Evolutionary conservation across 2,329 filamentous ascomycete species (phyloP), one percentile per base, ranked within the genome.

Genomic region (Paraphoma sp.): DNA sequence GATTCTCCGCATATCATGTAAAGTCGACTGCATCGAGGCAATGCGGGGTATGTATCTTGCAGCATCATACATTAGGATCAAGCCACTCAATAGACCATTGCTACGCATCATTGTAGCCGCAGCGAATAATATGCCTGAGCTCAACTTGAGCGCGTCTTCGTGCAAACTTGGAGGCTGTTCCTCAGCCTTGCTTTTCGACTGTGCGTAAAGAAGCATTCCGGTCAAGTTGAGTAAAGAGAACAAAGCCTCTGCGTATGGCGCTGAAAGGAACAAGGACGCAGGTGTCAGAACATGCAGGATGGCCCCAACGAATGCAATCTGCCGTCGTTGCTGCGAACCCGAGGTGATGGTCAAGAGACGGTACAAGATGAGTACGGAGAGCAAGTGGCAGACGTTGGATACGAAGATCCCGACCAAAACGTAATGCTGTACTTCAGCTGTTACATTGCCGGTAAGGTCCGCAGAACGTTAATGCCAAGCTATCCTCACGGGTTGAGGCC

Each of bases 201-300:
- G 81, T 1, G 85, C 84, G 72, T 94, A 95, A 46, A 89, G 74
- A 30, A 90, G 82, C 68, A 87, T 88, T 1, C 92, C 95, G 0
- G 83, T 65, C 67, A 97, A 91, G 41, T 90, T 90, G 33, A 97
- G 80, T 18, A 91, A 81, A 0, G 94, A 88, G 75, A 93, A 97
- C 0, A 89, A 76, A 60, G 90, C 87, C 79, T 99, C 95, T 9
- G 87, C 84, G 75, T 95, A 96, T 0, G 94, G 92, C 0, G 93
- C 89, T 0, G 90, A 93, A 16, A 99, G 84, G 72, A 99, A 98
- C 2, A 97, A 78, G 0, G 94, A 94, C 0, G 91, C 95, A 0
- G 95, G 94, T 0, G 91, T 95, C 47, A 98, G 71, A 53, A 96
- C 84, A 74, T 98, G 92, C 47, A 98, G 80, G 14, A 85, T 79